phyloP scores from a whole-genome alignment of 768 basidiomycete species.

The Auricularia sp. region DNA sequence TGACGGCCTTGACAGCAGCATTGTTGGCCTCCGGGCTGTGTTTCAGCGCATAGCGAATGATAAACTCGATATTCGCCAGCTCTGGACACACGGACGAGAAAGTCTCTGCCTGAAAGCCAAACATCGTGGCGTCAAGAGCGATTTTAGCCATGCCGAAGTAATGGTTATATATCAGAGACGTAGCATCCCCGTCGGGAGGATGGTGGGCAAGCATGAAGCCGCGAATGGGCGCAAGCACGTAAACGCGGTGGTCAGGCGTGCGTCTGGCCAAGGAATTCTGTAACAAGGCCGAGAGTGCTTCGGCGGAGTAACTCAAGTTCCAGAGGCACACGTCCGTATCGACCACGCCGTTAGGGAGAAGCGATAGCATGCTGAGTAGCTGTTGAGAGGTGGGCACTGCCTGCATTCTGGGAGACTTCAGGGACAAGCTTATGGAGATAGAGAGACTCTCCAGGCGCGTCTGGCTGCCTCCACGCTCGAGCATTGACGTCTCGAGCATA shows the following conservation, averaged over 20 bases:
- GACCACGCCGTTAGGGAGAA: background rate
- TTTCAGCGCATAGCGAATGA: no score
- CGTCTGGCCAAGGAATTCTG: background rate
- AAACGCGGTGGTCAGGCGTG: background rate
- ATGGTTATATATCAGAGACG: background rate
- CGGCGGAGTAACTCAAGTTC: background rate
- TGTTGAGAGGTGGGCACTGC: background rate
- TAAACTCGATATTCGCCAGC: no score
- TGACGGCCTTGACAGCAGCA: no score
- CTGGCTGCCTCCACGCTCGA: background rate
- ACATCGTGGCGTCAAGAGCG: no score
- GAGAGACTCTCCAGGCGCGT: background rate
- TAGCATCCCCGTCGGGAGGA: background rate
- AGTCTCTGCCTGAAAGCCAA: no score
- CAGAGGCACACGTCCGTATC: slow-evolving; percentile 11
- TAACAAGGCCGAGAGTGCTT: background rate
- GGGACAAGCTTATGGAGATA: background rate
- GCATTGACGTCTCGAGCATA: background rate
- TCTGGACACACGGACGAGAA: no score
- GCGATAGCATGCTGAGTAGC: background rate
- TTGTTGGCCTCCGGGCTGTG: no score
- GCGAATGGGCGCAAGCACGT: background rate
- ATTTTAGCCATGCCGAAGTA: background rate
- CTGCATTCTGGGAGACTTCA: background rate
- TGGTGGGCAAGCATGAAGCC: background rate